These are phyloP conservation scores for Boechera stricta DNA, from an alignment of 345 rosid species.

Conservation along the genomic window DNA sequence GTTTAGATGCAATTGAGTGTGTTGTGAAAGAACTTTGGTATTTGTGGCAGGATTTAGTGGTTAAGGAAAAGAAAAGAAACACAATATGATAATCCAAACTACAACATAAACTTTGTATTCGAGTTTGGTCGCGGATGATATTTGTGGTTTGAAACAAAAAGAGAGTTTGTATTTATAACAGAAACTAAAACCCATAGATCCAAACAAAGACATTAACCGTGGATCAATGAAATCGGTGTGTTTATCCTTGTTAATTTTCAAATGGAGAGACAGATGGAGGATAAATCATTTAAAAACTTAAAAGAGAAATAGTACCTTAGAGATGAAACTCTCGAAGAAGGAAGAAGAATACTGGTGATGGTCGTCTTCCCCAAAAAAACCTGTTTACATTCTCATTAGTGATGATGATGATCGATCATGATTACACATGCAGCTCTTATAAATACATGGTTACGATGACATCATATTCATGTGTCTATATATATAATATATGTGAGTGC, in stretches of 20 bases:
- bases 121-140: slow-evolving; percentile 12
- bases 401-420: slow-evolving; percentile 19
- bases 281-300: slow-evolving; percentile 8
- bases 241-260: not conserved
- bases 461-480: slow-evolving; percentile 30
- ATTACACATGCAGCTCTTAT: slow-evolving; percentile 21
- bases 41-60: not conserved
- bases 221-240: not conserved
- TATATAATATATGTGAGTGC: not conserved
- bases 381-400: slow-evolving; percentile 24
- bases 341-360: slow-evolving; percentile 20
- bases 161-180: slow-evolving; percentile 5
- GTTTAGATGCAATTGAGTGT: slow-evolving; percentile 8
- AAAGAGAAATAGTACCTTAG: slow-evolving; percentile 32
- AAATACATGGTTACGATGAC: slow-evolving; percentile 30
- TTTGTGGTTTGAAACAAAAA: slow-evolving; percentile 3
- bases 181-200: not conserved
- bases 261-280: slow-evolving; percentile 7
- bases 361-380: slow-evolving; percentile 22
- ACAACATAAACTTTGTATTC: not conserved
- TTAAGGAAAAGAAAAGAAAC: not conserved
- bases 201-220: not conserved
- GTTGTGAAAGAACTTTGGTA: not conserved
- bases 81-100: not conserved
- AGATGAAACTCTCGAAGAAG: slow-evolving; percentile 18